Conservation (phyloP, 2,329 filamentous ascomycete genomes). For the Aspergillus fischeri region DNA sequence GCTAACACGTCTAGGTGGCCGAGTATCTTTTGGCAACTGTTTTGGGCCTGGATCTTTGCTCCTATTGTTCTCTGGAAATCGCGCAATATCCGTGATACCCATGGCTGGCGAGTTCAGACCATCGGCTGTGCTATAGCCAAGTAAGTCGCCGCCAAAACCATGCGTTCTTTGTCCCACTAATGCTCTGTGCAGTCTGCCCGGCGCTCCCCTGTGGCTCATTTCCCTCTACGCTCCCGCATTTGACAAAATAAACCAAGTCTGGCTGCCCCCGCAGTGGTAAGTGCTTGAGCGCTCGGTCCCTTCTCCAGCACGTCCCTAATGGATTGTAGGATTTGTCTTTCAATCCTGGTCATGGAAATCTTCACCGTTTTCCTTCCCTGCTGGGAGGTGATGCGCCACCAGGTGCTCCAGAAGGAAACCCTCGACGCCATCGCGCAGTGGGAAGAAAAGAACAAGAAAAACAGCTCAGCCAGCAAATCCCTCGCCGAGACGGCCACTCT, state of each 20-base stretch:
- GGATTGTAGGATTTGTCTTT: conserved; percentile 46
- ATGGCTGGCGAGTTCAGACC: conserved; percentile 64
- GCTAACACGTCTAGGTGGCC: conserved; percentile 10
- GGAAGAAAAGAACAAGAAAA: conserved; percentile 31
- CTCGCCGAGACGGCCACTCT: conserved; percentile 26
- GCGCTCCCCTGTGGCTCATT: conserved; percentile 63
- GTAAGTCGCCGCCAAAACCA: conserved; percentile 25
- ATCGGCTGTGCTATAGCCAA: conserved; percentile 47
- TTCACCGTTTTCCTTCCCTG: conserved; percentile 62
- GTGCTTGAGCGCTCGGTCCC: conserved; percentile 17
- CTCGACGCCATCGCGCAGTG: conserved; percentile 36
- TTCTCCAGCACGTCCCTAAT: background rate
- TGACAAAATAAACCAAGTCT: conserved; percentile 51
- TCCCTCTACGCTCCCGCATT: conserved; percentile 53
- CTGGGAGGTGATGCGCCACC: conserved; percentile 49
- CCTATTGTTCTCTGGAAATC: conserved; percentile 54
- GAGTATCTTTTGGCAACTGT: conserved; percentile 29
- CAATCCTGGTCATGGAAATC: conserved; percentile 60
- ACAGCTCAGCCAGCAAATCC: conserved; percentile 22
- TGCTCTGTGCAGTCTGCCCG: conserved; percentile 49
- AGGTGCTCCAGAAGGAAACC: conserved; percentile 30
- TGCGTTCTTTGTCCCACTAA: background rate
- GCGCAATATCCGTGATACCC: conserved; percentile 59
- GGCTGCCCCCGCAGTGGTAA: conserved; percentile 60
- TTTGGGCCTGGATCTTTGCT: conserved; percentile 20